Percentiles rank a stretch among this genome's conserved stretches.
Conservation (phyloP, 768 basidiomycete genomes). For the Hirschioporus abietinus region DNA sequence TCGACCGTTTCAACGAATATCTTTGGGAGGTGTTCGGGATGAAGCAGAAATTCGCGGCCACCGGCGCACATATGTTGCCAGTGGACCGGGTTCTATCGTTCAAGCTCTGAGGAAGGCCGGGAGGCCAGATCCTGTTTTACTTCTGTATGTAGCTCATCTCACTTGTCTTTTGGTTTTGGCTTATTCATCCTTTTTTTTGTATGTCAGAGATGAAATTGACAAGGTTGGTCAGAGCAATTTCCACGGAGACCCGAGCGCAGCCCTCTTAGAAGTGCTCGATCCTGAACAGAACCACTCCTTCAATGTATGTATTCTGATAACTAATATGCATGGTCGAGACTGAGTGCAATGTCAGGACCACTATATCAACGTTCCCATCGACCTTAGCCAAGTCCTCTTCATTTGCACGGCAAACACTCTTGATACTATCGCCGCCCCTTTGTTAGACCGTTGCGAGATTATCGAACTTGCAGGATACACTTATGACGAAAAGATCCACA, state of each 20-base stretch:
- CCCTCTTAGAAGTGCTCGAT: slow-evolving; percentile 86
- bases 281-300: slow-evolving; percentile 89
- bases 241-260: slow-evolving; percentile 90
- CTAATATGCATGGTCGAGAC: background rate
- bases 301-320: slow-evolving; percentile 42
- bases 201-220: slow-evolving; percentile 74
- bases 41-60: slow-evolving; percentile 84
- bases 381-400: slow-evolving; percentile 84
- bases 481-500: slow-evolving; percentile 87
- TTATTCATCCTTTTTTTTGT: slow-evolving; percentile 3
- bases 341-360: slow-evolving; percentile 56
- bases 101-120: slow-evolving; percentile 85
- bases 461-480: slow-evolving; percentile 83
- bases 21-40: slow-evolving; percentile 88
- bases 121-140: slow-evolving; percentile 70
- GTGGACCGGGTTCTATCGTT: slow-evolving; percentile 78
- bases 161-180: background rate
- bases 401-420: slow-evolving; percentile 90
- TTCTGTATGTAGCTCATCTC: slow-evolving; percentile 40
- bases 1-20: slow-evolving; percentile 88
- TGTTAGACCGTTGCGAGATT: slow-evolving; percentile 87
- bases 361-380: slow-evolving; percentile 85
- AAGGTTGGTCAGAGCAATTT: slow-evolving; percentile 84
- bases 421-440: slow-evolving; percentile 82
- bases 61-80: slow-evolving; percentile 86